Conservation (phyloP, 1,139 yeast species). For the Barnettozyma hawaiiensis region DNA sequence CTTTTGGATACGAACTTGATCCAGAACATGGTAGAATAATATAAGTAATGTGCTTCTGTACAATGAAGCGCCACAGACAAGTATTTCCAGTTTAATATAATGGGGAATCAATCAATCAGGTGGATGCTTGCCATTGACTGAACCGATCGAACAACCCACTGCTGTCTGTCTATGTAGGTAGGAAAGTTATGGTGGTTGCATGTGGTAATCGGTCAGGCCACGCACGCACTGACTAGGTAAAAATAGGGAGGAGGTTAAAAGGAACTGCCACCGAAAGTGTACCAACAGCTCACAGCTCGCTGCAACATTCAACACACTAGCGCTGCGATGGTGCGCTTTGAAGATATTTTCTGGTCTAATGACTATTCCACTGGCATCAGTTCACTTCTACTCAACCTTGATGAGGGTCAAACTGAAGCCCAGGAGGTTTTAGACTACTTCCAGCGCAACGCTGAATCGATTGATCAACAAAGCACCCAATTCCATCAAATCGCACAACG, state of each 20-base stretch:
- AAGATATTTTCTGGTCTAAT: constrained; percentile 26
- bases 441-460: constrained; percentile 13
- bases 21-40: constrained; percentile 48
- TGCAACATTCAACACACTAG: too few species aligned
- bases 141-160: too few species aligned
- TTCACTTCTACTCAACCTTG: constrained; percentile 18
- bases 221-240: neutral
- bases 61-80: neutral
- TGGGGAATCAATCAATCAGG: too few species aligned
- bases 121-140: too few species aligned
- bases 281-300: too few species aligned
- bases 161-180: neutral
- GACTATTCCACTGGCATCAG: constrained; percentile 29
- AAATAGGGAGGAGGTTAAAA: too few species aligned
- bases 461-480: constrained; percentile 16
- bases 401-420: constrained; percentile 20
- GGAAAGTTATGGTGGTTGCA: neutral
- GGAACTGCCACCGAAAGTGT: too few species aligned
- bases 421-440: constrained; percentile 16
- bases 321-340: constrained; percentile 9
- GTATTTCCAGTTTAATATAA: too few species aligned
- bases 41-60: constrained; percentile 3
- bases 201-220: neutral
- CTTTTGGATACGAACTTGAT: constrained; percentile 60
- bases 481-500: constrained; percentile 7